Percentiles rank a stretch among this genome's conserved stretches.
These are phyloP conservation scores for Sonneratia caseolaris DNA, from an alignment of 345 rosid species.

Conservation along the genomic window DNA sequence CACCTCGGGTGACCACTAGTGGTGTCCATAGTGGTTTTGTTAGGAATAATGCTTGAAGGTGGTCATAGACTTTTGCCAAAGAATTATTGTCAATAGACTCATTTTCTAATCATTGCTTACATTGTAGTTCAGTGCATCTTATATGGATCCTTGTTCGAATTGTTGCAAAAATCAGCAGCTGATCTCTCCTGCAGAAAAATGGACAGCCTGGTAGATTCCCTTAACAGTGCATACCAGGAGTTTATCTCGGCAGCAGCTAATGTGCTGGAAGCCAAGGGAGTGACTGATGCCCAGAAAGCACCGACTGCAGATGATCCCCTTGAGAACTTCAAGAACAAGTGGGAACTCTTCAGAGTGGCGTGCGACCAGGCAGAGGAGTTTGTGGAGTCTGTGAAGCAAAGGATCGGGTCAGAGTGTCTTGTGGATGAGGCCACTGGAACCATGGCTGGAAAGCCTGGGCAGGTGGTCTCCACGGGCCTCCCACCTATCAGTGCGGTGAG, in stretches of 20 bases:
- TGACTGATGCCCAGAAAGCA: constrained; percentile 40
- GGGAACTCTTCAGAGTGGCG: constrained; percentile 87
- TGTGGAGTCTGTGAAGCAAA: constrained; percentile 85
- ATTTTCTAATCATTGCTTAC: too few relatives aligned
- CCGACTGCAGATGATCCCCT: constrained; percentile 52
- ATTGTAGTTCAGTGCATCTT: not conserved
- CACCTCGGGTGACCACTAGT: too few relatives aligned
- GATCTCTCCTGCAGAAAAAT: constrained; percentile 7
- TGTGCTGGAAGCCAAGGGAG: constrained; percentile 73
- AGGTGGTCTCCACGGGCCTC: constrained; percentile 40
- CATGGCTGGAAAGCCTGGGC: constrained; percentile 43
- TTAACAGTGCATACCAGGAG: constrained; percentile 72
- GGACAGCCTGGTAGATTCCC: constrained; percentile 67
- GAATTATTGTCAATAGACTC: not conserved
- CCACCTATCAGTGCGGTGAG: constrained; percentile 90
- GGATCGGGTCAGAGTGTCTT: constrained; percentile 87
- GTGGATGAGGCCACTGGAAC: constrained; percentile 90
- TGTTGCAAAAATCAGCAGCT: too few relatives aligned
- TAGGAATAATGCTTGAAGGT: not conserved
- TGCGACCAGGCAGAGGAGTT: constrained; percentile 97
- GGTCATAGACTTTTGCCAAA: not conserved
- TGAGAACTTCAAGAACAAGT: constrained; percentile 83
- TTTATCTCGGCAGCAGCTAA: constrained; percentile 60
- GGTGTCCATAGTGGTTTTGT: not conserved
- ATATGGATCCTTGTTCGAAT: too few relatives aligned